Percentiles rank a stretch among this genome's conserved stretches.
These are phyloP conservation scores for Botrytis galanthina DNA, from an alignment of 2,329 filamentous ascomycete species.

Conservation along the genomic window DNA sequence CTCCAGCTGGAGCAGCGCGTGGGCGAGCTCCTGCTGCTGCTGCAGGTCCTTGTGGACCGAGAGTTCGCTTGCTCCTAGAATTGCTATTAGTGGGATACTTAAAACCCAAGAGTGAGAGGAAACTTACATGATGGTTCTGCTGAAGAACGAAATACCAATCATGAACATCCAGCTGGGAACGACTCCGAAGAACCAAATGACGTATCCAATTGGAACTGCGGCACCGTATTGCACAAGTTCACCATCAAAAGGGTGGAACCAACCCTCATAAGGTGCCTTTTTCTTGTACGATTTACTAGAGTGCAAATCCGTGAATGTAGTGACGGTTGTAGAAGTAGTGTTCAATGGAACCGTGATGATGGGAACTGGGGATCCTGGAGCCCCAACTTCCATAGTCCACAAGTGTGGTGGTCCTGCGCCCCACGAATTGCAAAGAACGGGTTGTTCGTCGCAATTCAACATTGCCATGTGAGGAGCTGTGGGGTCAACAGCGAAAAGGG, in stretches of 20 bases:
- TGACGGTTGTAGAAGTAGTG: conserved; percentile 63
- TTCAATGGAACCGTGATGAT: conserved; percentile 67
- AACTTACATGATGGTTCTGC: conserved; percentile 73
- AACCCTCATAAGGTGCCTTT: conserved; percentile 55
- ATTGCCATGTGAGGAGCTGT: conserved; percentile 65
- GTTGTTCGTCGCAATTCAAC: conserved; percentile 72
- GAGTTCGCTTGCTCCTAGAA: conserved; percentile 24
- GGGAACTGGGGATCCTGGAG: conserved; percentile 61
- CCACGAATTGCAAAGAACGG: conserved; percentile 74
- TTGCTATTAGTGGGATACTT: conserved; percentile 21
- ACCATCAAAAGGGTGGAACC: conserved; percentile 76
- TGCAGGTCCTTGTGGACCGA: conserved; percentile 25
- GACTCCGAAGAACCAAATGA: conserved; percentile 63
- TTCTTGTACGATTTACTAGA: conserved; percentile 52
- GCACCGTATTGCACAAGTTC: conserved; percentile 60
- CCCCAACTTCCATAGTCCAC: conserved; percentile 66
- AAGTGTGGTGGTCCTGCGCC: conserved; percentile 61
- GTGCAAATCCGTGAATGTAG: conserved; percentile 61
- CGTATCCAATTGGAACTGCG: conserved; percentile 63
- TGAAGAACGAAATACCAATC: conserved; percentile 70
- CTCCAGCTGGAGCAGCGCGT: conserved; percentile 32
- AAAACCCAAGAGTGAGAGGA: background rate
- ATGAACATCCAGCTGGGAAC: conserved; percentile 76
- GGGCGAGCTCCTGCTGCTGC: conserved; percentile 26
- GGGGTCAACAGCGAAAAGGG: conserved; percentile 59